phyloP scores from a whole-genome alignment of 345 rosid genomes.

The Arabidopsis thaliana region TAIR10.1 NC_003075.7:11447001-11447500 shows the following conservation, averaged over 20 bases:
- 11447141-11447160: slow-evolving; percentile 15
- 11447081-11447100: background rate
- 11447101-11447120: slow-evolving; percentile 12
- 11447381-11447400: background rate
- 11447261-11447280: background rate
- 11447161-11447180: background rate
- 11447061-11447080: background rate
- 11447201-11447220: background rate
- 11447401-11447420: slow-evolving; percentile 10
- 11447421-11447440: background rate
- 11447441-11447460: slow-evolving; percentile 6
- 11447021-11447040: slow-evolving; percentile 15
- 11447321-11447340: background rate
- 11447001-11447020: slow-evolving; percentile 41
- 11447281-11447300: background rate
- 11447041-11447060: background rate
- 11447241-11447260: background rate
- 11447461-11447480: background rate
- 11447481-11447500: background rate
- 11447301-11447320: background rate
- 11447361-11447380: slow-evolving; percentile 1
- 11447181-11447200: slow-evolving; percentile 7
- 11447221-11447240: background rate
- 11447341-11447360: background rate
- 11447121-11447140: slow-evolving; percentile 32